Conservation (phyloP, 441 rosid genomes). For the Breynia disticha region DNA sequence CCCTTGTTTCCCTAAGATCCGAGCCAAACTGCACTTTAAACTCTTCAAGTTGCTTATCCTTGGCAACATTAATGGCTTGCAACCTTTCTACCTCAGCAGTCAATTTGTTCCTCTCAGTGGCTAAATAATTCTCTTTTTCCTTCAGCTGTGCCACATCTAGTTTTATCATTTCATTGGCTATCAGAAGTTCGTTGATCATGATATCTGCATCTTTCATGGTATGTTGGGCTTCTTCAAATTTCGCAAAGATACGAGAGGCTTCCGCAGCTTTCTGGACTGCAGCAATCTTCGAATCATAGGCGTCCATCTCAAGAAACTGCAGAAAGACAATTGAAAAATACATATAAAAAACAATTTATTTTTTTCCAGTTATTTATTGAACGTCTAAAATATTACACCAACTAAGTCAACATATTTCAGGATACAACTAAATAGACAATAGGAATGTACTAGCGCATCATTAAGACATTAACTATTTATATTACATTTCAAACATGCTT, state of each 20-base stretch:
- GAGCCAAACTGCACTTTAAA: conserved; percentile 56
- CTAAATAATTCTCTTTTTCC: conserved; percentile 31
- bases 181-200: conserved; percentile 67
- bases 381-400: background rate
- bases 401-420: background rate
- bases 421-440: background rate
- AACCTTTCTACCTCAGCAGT: conserved; percentile 41
- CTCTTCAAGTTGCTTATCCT: conserved; percentile 47
- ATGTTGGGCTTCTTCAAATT: conserved; percentile 90
- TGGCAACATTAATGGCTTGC: conserved; percentile 41
- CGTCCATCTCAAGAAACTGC: conserved; percentile 72
- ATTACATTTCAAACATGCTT: background rate
- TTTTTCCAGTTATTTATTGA: background rate
- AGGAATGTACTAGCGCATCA: background rate
- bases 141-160: conserved; percentile 50
- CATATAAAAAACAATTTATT: background rate
- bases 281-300: conserved; percentile 57
- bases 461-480: no score
- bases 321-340: conserved; percentile 12
- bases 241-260: conserved; percentile 60
- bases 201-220: conserved; percentile 84
- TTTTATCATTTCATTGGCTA: conserved; percentile 77
- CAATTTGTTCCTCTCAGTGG: conserved; percentile 49
- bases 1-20: conserved; percentile 49
- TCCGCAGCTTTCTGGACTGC: conserved; percentile 61